Base-by-base conservation (phyloP, 2,329 filamentous ascomycete species). In the Rhynchosporium graminicola region DNA sequence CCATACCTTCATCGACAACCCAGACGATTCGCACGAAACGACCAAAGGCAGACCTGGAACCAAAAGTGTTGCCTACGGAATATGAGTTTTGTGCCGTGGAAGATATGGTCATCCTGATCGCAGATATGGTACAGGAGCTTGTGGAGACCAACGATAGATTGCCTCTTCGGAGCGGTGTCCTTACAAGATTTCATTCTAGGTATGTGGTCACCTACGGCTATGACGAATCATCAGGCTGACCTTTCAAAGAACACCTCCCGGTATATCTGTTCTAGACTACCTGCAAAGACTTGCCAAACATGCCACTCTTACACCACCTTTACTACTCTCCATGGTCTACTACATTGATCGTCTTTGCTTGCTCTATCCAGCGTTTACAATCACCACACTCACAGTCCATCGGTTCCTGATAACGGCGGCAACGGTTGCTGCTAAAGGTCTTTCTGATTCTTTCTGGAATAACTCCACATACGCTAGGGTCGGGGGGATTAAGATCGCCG, bases 281-380 rank as follows among this genome's bases (percentile, higher is more conserved):
- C 83, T 99, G 42, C 90, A 95, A 72, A 88, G 95, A 66, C 82
- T 99, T 62, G 95, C 96, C 29, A 92, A 92, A 63, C 95, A 99
- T 75, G 95, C 95, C 31, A 97, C 94, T 0, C 82, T 99, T 3
- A 92, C 92, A 6, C 93, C 95, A 12, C 94, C 95, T 0, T 89
- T 99, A 57, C 82, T 99, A n/a, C 85, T 99, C 42, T 95, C 93
- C 70, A 98, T 99, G 92, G 95, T 99, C 62, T 99, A 96, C 74
- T 99, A 98, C 73, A 98, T 99, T 72, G 95, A 99, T 77, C 88
- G 92, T 38, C 83, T 99, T 28, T 99, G 94, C 76, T 88, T 91
- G 10, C 81, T 96, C 63, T 99, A 97, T 74, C 90, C 91, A 3
- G 90, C 94, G 52, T 99, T 99, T 76, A 97, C 93, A 33, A 96